phyloP scores from a whole-genome alignment of 768 basidiomycete genomes.

The Leccinum subgranulosum region DNA sequence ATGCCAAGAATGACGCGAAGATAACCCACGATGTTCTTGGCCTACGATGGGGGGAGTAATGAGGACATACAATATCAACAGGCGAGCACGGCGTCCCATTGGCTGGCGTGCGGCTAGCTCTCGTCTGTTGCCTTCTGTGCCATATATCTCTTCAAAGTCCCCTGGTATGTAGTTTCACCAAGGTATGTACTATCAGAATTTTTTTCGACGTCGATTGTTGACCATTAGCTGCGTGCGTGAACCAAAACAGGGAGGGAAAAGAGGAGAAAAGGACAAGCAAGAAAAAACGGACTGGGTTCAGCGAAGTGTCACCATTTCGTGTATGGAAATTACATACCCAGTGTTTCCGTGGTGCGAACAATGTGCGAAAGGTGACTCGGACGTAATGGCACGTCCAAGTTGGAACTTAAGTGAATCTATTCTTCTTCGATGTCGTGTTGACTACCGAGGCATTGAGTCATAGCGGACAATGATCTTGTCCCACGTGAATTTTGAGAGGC shows the following conservation, averaged over 20 bases:
- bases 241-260: not conserved
- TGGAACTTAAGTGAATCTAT: conserved; percentile 53
- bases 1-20: conserved; percentile 82
- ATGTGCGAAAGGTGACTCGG: conserved; percentile 54
- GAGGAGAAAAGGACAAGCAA: not conserved
- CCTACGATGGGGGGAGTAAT: conserved; percentile 44
- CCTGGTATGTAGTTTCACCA: not conserved
- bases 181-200: conserved; percentile 40
- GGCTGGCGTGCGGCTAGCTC: too few species aligned
- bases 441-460: too few species aligned
- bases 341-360: conserved; percentile 55
- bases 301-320: not conserved
- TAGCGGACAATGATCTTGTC: too few species aligned
- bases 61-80: too few species aligned
- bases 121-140: too few species aligned
- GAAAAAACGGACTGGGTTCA: not conserved
- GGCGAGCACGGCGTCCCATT: too few species aligned
- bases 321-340: conserved; percentile 35
- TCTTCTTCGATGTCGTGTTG: conserved; percentile 46
- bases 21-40: too few species aligned
- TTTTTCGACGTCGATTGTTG: conserved; percentile 70
- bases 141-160: too few species aligned
- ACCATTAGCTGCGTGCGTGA: conserved; percentile 44
- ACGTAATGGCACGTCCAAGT: conserved; percentile 51
- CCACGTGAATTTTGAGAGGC: too few species aligned